phyloP scores from a whole-genome alignment of 2,329 filamentous ascomycete genomes.

The Pyrenophora teres region DNA sequence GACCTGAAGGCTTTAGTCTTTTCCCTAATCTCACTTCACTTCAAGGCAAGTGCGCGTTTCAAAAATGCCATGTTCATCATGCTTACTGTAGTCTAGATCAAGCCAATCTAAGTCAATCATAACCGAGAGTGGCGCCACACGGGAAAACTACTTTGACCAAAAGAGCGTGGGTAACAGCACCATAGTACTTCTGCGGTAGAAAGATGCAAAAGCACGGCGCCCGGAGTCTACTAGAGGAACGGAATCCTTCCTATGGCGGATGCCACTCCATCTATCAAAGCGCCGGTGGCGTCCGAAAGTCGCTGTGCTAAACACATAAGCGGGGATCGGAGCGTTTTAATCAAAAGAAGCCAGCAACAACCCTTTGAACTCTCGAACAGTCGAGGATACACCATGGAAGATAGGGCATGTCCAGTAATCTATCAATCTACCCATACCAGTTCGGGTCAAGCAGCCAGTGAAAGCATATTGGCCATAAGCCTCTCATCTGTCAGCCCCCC shows the following conservation, averaged over 20 bases:
- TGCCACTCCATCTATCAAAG: background rate
- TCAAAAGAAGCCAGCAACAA: background rate
- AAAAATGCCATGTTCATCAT: background rate
- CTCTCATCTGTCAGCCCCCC: conserved; percentile 1
- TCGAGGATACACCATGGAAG: no score
- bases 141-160: background rate
- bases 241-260: background rate
- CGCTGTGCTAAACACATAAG: background rate
- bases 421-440: no score
- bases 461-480: background rate
- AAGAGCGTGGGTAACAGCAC: background rate
- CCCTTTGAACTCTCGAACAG: no score
- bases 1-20: conserved; percentile 97
- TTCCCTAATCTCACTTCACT: conserved; percentile 93
- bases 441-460: background rate
- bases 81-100: conserved; percentile 58
- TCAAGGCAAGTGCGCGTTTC: conserved; percentile 67
- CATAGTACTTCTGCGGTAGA: background rate
- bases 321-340: background rate
- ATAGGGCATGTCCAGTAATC: no score
- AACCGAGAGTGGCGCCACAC: background rate
- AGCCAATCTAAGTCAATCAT: conserved; percentile 64
- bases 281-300: background rate
- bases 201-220: conserved; percentile 1
- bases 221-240: conserved; percentile 1